Evolutionary conservation across 2,329 filamentous ascomycete genomes (phyloP).

Genomic region (Colletotrichum godetiae): DNA sequence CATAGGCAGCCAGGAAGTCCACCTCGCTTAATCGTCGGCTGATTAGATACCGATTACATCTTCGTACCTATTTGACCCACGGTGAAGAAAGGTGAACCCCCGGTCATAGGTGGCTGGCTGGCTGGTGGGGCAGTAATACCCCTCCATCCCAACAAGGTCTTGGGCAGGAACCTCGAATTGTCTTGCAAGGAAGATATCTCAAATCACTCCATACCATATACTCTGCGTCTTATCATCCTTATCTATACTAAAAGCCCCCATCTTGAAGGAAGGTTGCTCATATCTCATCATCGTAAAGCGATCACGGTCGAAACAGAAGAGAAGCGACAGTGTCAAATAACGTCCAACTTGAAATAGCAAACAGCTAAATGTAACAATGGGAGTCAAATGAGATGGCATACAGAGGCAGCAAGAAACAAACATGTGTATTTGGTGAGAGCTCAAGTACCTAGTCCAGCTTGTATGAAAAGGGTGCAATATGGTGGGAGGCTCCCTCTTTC

Average conservation of each 20-base stretch:
- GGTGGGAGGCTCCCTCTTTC: background rate
- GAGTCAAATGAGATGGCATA: too few relatives aligned
- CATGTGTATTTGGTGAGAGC: too few relatives aligned
- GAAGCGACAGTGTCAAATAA: background rate
- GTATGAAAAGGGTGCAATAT: background rate
- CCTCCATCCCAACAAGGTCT: background rate
- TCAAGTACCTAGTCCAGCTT: background rate
- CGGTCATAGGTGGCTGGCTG: background rate
- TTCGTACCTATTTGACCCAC: too few relatives aligned
- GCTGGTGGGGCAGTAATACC: background rate
- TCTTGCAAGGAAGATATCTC: too few relatives aligned
- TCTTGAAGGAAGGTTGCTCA: background rate
- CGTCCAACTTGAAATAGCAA: background rate
- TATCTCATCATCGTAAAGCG: background rate
- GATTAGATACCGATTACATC: background rate
- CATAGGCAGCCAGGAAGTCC: background rate
- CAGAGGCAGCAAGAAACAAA: too few relatives aligned
- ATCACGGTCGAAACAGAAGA: background rate
- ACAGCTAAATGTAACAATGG: background rate
- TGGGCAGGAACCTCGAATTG: background rate
- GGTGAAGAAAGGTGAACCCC: background rate
- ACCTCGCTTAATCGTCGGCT: constrained; percentile 20
- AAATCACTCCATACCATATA: background rate
- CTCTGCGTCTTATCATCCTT: background rate
- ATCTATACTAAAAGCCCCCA: background rate